Evolutionary conservation across 2,329 filamentous ascomycete species (phyloP).

Genomic region (Pseudogymnoascus destructans): DNA sequence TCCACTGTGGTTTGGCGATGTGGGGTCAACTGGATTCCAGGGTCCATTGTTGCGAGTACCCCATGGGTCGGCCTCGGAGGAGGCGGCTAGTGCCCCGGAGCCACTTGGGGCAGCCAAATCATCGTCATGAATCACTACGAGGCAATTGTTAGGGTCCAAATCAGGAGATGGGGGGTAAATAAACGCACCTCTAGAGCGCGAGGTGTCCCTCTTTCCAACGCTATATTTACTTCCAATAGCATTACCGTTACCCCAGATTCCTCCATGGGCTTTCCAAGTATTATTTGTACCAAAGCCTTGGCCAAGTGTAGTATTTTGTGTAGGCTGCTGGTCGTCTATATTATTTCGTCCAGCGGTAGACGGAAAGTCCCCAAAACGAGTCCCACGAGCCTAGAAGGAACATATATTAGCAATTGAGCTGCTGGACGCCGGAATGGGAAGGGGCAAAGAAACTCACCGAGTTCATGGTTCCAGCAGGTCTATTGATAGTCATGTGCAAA

Average conservation of each 20-base stretch:
- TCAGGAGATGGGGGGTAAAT: conserved; percentile 9
- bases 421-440: conserved; percentile 15
- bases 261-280: conserved; percentile 27
- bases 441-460: conserved; percentile 29
- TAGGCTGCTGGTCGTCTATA: conserved; percentile 23
- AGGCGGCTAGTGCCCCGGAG: conserved; percentile 54
- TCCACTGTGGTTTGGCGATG: conserved; percentile 31
- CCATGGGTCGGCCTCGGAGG: conserved; percentile 58
- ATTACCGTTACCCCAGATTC: conserved; percentile 38
- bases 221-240: conserved; percentile 33
- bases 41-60: conserved; percentile 35
- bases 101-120: conserved; percentile 46
- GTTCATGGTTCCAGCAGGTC: conserved; percentile 27
- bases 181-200: conserved; percentile 36
- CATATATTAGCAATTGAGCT: conserved; percentile 16
- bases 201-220: conserved; percentile 33
- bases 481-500: conserved; percentile 26
- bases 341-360: conserved; percentile 22
- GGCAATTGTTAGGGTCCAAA: conserved; percentile 18
- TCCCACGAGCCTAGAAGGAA: conserved; percentile 20
- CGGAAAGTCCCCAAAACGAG: conserved; percentile 29
- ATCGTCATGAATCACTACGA: conserved; percentile 28
- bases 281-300: conserved; percentile 31
- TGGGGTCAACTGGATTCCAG: conserved; percentile 43
- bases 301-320: conserved; percentile 29